A percentile compares a stretch with the other conserved stretches of the same genome.
These are phyloP conservation scores for Leishmania gerbilli DNA, from an alignment of 208 protist genomes.

Conservation along the genomic window DNA sequence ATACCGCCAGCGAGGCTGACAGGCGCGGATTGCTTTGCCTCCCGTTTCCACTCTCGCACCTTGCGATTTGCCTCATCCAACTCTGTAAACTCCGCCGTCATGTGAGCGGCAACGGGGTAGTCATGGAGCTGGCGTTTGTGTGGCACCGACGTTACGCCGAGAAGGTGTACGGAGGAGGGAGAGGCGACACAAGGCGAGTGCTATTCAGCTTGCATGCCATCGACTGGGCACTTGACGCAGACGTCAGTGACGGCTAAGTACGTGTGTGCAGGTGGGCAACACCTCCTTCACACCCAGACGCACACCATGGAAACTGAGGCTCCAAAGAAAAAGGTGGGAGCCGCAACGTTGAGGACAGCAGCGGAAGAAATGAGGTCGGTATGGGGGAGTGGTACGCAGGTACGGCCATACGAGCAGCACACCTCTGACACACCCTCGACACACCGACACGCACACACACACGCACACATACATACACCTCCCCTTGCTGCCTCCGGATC, in stretches of 20 bases:
- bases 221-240: neutral
- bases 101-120: neutral
- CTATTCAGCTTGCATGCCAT: neutral
- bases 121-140: neutral
- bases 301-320: neutral
- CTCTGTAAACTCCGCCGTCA: constrained; percentile 14
- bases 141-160: neutral
- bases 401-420: neutral
- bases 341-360: neutral
- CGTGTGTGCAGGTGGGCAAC: neutral
- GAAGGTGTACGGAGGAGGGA: neutral
- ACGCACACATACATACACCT: too few relatives aligned
- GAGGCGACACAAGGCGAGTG: neutral
- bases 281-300: neutral
- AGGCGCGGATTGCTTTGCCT: constrained; percentile 27
- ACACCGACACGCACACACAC: neutral
- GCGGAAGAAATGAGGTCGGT: neutral
- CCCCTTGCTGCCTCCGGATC: neutral
- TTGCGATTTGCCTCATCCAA: constrained; percentile 41
- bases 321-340: neutral
- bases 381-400: neutral
- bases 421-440: neutral
- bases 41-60: constrained; percentile 45
- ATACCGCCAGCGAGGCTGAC: constrained; percentile 30
- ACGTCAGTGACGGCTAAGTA: neutral